Conservation (phyloP, 257 asterid genomes). For the Capsicum baccatum region DNA sequence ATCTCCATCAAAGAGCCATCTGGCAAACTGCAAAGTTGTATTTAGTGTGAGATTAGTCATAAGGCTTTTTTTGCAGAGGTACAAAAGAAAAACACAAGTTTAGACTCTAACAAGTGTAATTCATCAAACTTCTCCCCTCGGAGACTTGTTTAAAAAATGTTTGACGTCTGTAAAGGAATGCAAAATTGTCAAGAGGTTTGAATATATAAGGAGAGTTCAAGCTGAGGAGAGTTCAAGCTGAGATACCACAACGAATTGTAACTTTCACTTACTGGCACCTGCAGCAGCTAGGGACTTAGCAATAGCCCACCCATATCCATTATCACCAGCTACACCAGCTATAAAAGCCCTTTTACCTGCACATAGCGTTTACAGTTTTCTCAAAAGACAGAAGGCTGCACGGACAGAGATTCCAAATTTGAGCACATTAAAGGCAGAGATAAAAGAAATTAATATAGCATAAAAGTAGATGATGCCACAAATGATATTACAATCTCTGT, state of each 20-base stretch:
- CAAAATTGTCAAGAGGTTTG: background rate
- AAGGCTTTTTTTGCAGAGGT: conserved; percentile 19
- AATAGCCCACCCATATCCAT: conserved; percentile 97
- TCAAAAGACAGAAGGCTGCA: background rate
- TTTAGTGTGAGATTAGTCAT: conserved; percentile 30
- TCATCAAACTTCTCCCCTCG: conserved; percentile 90
- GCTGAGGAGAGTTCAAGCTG: background rate
- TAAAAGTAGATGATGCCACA: background rate
- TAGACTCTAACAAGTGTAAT: conserved; percentile 67
- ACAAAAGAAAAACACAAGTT: conserved; percentile 21
- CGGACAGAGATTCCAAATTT: background rate
- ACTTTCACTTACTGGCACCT: conserved; percentile 75
- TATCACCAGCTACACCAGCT: conserved; percentile 93
- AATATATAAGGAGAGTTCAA: background rate
- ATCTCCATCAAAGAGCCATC: conserved; percentile 95
- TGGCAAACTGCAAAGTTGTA: conserved; percentile 61
- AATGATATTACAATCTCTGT: background rate
- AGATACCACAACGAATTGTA: background rate
- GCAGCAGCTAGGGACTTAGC: conserved; percentile 94
- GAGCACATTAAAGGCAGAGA: background rate
- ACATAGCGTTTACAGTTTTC: conserved; percentile 6
- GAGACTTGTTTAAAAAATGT: conserved; percentile 83
- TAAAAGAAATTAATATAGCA: background rate
- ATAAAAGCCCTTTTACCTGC: conserved; percentile 87
- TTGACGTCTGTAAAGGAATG: conserved; percentile 58